Evolutionary conservation across 768 basidiomycete genomes (phyloP).

Genomic region (Lepiota brunneoincarnata): DNA sequence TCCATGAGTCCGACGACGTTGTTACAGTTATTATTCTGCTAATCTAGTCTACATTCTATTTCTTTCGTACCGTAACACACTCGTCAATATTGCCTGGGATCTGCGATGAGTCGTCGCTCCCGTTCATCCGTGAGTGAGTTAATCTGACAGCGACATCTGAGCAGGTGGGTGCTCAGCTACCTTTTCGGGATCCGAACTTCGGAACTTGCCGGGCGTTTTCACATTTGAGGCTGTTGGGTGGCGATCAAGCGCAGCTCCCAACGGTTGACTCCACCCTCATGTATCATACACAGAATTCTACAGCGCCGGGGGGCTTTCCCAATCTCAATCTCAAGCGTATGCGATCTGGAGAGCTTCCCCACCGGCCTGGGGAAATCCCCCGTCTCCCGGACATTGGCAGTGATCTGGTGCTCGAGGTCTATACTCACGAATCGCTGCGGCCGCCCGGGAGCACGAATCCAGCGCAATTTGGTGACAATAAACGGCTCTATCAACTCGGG

Average conservation of each 20-base stretch:
- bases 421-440: constrained; percentile 65
- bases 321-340: constrained; percentile 18
- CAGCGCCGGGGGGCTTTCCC: constrained; percentile 1
- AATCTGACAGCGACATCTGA: not conserved
- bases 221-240: not conserved
- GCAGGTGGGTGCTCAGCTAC: not conserved
- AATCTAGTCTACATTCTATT: not conserved
- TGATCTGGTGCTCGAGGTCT: constrained; percentile 63
- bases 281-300: constrained; percentile 1
- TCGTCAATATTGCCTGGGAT: too few relatives aligned
- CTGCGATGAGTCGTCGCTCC: too few relatives aligned
- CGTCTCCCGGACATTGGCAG: constrained; percentile 34
- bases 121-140: too few relatives aligned
- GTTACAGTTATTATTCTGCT: not conserved
- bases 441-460: constrained; percentile 28
- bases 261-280: not conserved
- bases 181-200: too few relatives aligned
- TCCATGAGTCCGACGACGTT: not conserved
- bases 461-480: constrained; percentile 51
- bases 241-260: not conserved
- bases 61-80: too few relatives aligned
- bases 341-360: constrained; percentile 17
- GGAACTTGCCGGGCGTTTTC: not conserved
- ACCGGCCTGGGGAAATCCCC: constrained; percentile 29
- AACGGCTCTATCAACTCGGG: constrained; percentile 53